Conservation (phyloP, 305 asterid genomes). For the Solanum chacoense region DNA sequence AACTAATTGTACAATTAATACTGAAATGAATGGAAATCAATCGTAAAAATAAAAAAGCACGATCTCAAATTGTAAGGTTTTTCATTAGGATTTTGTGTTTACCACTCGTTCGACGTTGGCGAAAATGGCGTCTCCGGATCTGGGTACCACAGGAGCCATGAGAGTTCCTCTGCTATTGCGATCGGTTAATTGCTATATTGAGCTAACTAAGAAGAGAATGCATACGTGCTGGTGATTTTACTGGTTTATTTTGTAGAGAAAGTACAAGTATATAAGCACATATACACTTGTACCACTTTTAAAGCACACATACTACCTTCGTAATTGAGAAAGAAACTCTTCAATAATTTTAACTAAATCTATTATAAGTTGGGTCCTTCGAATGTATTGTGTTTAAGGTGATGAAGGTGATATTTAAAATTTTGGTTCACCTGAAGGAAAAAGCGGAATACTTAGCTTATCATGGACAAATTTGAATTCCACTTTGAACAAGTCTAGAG, state of each 20-base stretch:
- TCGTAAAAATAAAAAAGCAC: background rate
- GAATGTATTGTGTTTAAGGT: background rate
- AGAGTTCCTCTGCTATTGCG: background rate
- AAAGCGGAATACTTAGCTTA: background rate
- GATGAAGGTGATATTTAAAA: background rate
- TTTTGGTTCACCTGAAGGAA: background rate
- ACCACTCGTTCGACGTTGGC: slow-evolving; percentile 91
- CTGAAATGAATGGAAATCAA: background rate
- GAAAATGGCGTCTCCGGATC: slow-evolving; percentile 88
- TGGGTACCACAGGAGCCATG: slow-evolving; percentile 80
- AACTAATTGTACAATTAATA: background rate
- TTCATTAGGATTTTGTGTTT: slow-evolving; percentile 6
- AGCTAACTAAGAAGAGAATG: background rate
- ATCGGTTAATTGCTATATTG: background rate
- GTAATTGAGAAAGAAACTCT: too few species aligned
- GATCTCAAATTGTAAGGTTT: background rate
- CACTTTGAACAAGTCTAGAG: background rate
- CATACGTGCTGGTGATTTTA: background rate
- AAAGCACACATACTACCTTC: background rate
- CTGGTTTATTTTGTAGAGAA: background rate
- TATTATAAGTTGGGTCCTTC: background rate
- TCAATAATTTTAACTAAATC: background rate
- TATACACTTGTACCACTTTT: background rate
- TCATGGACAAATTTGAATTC: background rate
- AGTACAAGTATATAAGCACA: background rate